Base-by-base conservation (phyloP, 1,284 basidiomycete genomes). In the Melampsora americana region DNA sequence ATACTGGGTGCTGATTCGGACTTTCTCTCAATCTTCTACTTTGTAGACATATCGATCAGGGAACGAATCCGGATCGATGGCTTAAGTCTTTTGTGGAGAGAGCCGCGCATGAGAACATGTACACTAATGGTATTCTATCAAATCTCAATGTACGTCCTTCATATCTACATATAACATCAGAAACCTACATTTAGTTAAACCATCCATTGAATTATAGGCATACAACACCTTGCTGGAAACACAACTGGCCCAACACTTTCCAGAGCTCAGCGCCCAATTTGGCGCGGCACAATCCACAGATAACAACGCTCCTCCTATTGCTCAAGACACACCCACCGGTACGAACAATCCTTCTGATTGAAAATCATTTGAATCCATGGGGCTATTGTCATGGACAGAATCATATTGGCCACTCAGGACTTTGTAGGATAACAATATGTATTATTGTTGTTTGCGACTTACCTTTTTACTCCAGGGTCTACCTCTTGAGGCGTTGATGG, bases 91-190 rank as follows among this genome's bases (percentile, higher is more conserved):
- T 73, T 30, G 64, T 73, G n/a, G 71, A 73, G 26, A 44, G 71
- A 42, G 71, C 71, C 23, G 71, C 64, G 32, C 71, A 73, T 23
- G 71, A 73, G 66, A 73, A 73, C 32, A 73, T 73, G 71, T 73
- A 73, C 53, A 73, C 71, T 16, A 73, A 73, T 26, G 71, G 71
- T 23, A 73, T 73, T 7, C 56, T 73, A 5, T 73, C 71, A 2
- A 73, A 73, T 35, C 20, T 73, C 6, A 73, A 73, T 35, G 71
- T 73, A 60, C 20, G 62, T 23, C 1, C 14, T 26, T 14, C 0
- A 3, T 26, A 18, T 30, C 39, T 35, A 39, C 2, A 7, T 44
- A 26, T 23, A 0, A n/a, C 44, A 28, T 26, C 23, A 5, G 18
- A 20, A n/a, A 59, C 7, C 26, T 61, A 20, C 35, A 35, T 48